Evolutionary conservation across 1,284 basidiomycete species (phyloP), one percentile per base, ranked within the genome.

Genomic region (Bjerkandera adusta): DNA sequence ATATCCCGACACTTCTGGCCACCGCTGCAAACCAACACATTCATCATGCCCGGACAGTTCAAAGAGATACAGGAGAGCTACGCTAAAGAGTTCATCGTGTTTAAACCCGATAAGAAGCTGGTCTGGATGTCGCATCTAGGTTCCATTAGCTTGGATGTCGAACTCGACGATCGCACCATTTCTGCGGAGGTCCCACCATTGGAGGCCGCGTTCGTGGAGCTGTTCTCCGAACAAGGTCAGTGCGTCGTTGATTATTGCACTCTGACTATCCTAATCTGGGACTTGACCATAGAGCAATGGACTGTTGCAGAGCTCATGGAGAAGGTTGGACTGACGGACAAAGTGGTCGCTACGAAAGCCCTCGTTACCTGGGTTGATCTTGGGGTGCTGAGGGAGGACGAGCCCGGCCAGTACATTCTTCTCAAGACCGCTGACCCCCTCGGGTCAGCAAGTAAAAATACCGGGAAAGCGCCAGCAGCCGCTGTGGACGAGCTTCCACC

Each of bases 1-100:
- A 88, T 97, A 36, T 97, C 95, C 10, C 79, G 83, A 20, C 85
- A 95, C 56, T 97, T 96, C 69, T 97, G 94, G 95, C 94, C 94
- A 0, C 69, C 83, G 0, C 71, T 97, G 29, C 87, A 89, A 55
- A 68, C 82, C 0, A 82, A 81, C 45, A 78, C 77, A 6, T 76
- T 97, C 47, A 69, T 76, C 25, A 86, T 96, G 76, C 89, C 92
- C 0, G 87, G 89, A 1, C 89, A 92, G 62, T 83, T 95, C 57
- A 77, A 82, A 58, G 65, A 69, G 92, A 68, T 86, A 6, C 88
- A 92, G 67, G 75, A 82, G 27, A 65, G 75, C 26, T 97, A 96
- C 60, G 79, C 87, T 4, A 75, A 78, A 34, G 82, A 88, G 52
- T 97, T 88, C 63, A 73, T 73, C 18, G 69, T 72, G 11, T 89